Conservation (phyloP, 2,329 filamentous ascomycete genomes). For the Colletotrichum lini region DNA sequence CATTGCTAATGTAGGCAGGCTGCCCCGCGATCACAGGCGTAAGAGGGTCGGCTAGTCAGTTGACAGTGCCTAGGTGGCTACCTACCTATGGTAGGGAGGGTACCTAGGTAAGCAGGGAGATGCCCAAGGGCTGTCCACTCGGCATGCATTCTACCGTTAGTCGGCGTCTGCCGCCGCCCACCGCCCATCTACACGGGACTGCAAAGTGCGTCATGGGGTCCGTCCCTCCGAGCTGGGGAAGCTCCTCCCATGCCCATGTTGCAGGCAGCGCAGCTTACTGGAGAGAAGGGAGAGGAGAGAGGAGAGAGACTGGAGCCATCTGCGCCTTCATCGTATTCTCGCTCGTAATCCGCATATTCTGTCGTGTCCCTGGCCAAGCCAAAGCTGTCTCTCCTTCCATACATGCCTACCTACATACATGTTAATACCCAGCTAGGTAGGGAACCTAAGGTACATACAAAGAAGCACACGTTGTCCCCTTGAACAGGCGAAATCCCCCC, state of each 20-base stretch:
- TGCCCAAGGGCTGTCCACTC: neutral
- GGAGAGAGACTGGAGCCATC: constrained; percentile 22
- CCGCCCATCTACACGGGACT: constrained; percentile 32
- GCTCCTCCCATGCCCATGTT: constrained; percentile 5
- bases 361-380: neutral
- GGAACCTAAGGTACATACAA: neutral
- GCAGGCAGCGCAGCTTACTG: constrained; percentile 20
- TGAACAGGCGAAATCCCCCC: neutral
- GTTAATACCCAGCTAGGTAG: neutral
- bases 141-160: constrained; percentile 8
- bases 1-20: neutral
- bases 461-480: constrained; percentile 23
- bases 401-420: neutral
- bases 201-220: constrained; percentile 37
- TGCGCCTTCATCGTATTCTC: constrained; percentile 18
- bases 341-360: constrained; percentile 3
- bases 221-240: constrained; percentile 15
- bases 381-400: neutral
- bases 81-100: neutral
- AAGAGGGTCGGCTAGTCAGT: no score
- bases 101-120: neutral
- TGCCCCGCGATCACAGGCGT: constrained; percentile 21
- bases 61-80: no score
- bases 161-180: constrained; percentile 1
- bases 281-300: constrained; percentile 16